Evolutionary conservation across 495 filamentous ascomycete genomes (phyloP).

Genomic region (Durotheca rogersii): DNA sequence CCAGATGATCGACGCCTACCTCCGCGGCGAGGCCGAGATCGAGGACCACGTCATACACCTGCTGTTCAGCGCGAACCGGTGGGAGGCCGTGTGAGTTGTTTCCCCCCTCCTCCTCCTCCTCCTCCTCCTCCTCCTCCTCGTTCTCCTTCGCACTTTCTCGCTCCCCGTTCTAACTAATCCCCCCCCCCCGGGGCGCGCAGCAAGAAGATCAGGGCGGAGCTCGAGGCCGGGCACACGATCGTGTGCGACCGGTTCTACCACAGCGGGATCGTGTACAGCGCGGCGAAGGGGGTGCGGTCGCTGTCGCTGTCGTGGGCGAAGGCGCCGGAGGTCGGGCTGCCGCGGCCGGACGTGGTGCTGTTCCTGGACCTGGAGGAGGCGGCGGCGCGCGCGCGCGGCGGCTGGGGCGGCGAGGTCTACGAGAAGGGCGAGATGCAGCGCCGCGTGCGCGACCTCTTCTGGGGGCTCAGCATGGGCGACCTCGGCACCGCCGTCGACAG

Average conservation of each 20-base stretch:
- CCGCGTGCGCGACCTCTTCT: slow-evolving; percentile 74
- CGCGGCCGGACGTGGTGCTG: slow-evolving; percentile 81
- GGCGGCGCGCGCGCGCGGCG: slow-evolving; percentile 72
- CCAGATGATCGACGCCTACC: slow-evolving; percentile 83
- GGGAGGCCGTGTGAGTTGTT: slow-evolving; percentile 71
- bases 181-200: too few relatives aligned
- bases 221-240: slow-evolving; percentile 67
- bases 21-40: slow-evolving; percentile 69
- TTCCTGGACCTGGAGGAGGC: slow-evolving; percentile 79
- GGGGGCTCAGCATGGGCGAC: slow-evolving; percentile 50
- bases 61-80: slow-evolving; percentile 92
- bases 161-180: too few relatives aligned
- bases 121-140: background rate
- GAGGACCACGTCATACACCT: slow-evolving; percentile 94
- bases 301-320: slow-evolving; percentile 75
- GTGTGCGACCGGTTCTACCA: slow-evolving; percentile 94
- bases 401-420: slow-evolving; percentile 86
- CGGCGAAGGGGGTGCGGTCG: slow-evolving; percentile 76
- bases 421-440: slow-evolving; percentile 82
- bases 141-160: background rate
- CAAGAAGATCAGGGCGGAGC: slow-evolving; percentile 59
- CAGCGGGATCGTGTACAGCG: slow-evolving; percentile 89
- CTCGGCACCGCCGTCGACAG: slow-evolving; percentile 35
- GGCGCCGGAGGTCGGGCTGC: slow-evolving; percentile 81
- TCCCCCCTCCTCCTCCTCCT: background rate